Conservation (phyloP, 768 basidiomycete species). For the Pisolithus marmoratus region DNA sequence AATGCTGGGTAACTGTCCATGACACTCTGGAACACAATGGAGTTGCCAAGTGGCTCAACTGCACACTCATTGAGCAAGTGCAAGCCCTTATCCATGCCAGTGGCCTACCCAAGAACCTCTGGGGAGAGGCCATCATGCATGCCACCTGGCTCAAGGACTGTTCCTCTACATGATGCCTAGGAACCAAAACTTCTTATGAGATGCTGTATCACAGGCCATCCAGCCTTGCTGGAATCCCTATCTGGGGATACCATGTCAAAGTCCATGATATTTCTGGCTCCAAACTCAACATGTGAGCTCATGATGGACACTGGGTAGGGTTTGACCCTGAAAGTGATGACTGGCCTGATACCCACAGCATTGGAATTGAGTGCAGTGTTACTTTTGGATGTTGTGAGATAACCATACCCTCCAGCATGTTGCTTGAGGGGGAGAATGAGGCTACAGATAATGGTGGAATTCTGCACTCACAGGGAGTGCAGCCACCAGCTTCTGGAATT, state of each 20-base stretch:
- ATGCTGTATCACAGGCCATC: neutral
- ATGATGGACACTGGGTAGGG: neutral
- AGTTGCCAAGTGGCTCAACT: slow-evolving; percentile 18
- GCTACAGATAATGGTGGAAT: no score
- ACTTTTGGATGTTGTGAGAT: neutral
- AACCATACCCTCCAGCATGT: neutral
- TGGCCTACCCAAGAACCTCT: neutral
- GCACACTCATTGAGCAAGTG: neutral
- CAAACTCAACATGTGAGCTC: neutral
- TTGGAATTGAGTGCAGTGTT: slow-evolving; percentile 5
- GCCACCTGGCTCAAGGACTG: neutral
- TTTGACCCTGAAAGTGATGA: neutral
- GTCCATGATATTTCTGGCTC: neutral
- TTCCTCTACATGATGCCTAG: neutral
- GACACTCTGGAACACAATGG: slow-evolving; percentile 43
- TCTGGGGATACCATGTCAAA: neutral
- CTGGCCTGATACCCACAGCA: neutral
- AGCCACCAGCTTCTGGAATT: no score
- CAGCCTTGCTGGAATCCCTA: neutral
- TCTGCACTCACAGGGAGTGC: no score
- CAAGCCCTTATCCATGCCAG: neutral
- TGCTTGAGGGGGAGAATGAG: no score
- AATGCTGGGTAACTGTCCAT: slow-evolving; percentile 33
- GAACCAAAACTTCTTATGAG: slow-evolving; percentile 1
- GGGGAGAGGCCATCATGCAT: neutral